Conservation (phyloP, 495 filamentous ascomycete species). For the Xylaria palmicola region DNA sequence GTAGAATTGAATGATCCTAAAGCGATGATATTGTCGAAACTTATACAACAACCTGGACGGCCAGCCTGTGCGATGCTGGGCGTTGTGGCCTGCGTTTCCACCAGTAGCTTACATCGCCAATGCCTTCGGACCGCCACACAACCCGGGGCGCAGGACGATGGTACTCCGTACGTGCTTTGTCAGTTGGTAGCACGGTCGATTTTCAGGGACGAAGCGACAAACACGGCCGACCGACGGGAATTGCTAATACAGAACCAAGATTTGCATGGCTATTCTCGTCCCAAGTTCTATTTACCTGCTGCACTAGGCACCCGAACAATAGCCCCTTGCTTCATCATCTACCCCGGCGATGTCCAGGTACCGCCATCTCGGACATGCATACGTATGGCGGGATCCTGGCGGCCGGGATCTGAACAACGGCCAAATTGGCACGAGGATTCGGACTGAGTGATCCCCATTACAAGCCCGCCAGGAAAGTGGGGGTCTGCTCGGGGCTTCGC, state of each 20-base stretch:
- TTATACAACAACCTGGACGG: neutral
- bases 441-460: neutral
- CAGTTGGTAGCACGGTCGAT: neutral
- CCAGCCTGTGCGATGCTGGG: neutral
- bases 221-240: neutral
- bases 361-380: neutral
- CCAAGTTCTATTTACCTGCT: too few relatives aligned
- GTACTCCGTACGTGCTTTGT: conserved; percentile 4
- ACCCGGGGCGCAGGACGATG: neutral
- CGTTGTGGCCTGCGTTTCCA: too few relatives aligned
- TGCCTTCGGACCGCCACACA: neutral
- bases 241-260: neutral
- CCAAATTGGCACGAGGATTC: neutral
- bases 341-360: neutral
- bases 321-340: neutral
- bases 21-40: neutral
- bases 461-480: neutral
- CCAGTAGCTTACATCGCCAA: neutral
- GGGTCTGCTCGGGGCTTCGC: neutral
- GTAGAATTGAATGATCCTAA: neutral
- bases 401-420: too few relatives aligned
- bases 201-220: neutral
- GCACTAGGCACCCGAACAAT: too few relatives aligned
- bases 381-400: neutral
- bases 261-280: neutral